Percentiles rank a stretch among this genome's conserved stretches.
Evolutionary conservation across 1,139 yeast species (phyloP).

Genomic region (Blastobotrys arbuscula): DNA sequence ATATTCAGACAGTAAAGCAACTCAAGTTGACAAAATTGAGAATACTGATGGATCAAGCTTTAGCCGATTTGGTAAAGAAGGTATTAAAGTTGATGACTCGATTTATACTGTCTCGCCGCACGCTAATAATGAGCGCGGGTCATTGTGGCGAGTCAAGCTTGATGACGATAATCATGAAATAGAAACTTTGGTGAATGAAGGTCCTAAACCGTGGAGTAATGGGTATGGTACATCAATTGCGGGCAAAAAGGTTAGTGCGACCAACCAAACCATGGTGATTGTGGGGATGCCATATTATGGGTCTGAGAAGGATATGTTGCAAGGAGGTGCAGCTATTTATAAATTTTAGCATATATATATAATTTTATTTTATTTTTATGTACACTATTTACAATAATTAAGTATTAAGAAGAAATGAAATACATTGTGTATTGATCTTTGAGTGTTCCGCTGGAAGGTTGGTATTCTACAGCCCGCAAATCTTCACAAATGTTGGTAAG

Average conservation of each 20-base stretch:
- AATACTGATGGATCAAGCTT: constrained; percentile 18
- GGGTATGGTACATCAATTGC: constrained; percentile 41
- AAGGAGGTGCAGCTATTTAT: constrained; percentile 24
- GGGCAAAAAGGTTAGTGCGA: constrained; percentile 23
- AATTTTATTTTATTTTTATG: neutral
- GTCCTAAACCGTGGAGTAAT: constrained; percentile 32
- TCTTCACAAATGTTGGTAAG: constrained; percentile 26
- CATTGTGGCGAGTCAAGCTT: constrained; percentile 39
- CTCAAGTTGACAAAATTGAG: constrained; percentile 4
- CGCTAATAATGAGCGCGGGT: constrained; percentile 39
- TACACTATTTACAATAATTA: neutral
- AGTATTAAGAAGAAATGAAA: constrained; percentile 11
- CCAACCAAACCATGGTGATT: constrained; percentile 28
- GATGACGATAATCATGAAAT: constrained; percentile 13
- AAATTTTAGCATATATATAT: constrained; percentile 7
- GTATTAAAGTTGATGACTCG: constrained; percentile 25
- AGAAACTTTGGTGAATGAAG: constrained; percentile 23
- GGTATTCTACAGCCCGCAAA: constrained; percentile 24
- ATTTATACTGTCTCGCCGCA: constrained; percentile 40
- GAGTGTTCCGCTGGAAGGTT: constrained; percentile 24
- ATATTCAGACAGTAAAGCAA: constrained; percentile 11
- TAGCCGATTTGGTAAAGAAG: constrained; percentile 35
- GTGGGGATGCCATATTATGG: constrained; percentile 47
- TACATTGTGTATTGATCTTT: constrained; percentile 22
- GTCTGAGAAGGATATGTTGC: constrained; percentile 25